phyloP scores from a whole-genome alignment of 1,284 basidiomycete genomes.

The Naganishia cerealis region DNA sequence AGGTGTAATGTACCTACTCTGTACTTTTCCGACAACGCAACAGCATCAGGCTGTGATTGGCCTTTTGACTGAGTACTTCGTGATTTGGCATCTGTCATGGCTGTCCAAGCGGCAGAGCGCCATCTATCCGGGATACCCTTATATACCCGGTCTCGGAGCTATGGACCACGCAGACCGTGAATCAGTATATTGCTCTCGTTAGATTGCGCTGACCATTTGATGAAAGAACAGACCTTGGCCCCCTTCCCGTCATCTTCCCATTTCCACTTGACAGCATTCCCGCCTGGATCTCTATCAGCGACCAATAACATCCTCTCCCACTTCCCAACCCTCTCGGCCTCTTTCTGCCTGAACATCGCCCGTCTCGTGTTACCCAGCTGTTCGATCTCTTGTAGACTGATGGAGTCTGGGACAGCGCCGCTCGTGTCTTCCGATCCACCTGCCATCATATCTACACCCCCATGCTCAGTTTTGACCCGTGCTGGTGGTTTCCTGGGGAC shows the following conservation, averaged over 20 bases:
- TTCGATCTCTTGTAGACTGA: slow-evolving; percentile 25
- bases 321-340: slow-evolving; percentile 72
- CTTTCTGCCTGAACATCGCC: slow-evolving; percentile 56
- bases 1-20: background rate
- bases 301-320: slow-evolving; percentile 82
- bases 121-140: slow-evolving; percentile 97
- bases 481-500: slow-evolving; percentile 52
- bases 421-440: slow-evolving; percentile 25
- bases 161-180: slow-evolving; percentile 26
- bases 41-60: slow-evolving; percentile 50
- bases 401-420: slow-evolving; percentile 28
- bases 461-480: slow-evolving; percentile 54
- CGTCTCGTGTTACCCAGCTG: slow-evolving; percentile 7
- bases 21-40: slow-evolving; percentile 19
- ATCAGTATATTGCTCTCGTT: background rate
- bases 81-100: slow-evolving; percentile 60
- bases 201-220: slow-evolving; percentile 34
- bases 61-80: slow-evolving; percentile 54
- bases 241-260: slow-evolving; percentile 65
- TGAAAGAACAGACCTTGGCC: slow-evolving; percentile 55
- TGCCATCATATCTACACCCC: slow-evolving; percentile 53
- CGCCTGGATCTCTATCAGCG: slow-evolving; percentile 66
- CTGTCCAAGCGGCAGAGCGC: slow-evolving; percentile 88
- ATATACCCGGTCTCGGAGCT: slow-evolving; percentile 69
- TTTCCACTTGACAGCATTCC: slow-evolving; percentile 73